Conservation (phyloP, 2,329 filamentous ascomycete genomes). For the Hypomyces rosellus region DNA sequence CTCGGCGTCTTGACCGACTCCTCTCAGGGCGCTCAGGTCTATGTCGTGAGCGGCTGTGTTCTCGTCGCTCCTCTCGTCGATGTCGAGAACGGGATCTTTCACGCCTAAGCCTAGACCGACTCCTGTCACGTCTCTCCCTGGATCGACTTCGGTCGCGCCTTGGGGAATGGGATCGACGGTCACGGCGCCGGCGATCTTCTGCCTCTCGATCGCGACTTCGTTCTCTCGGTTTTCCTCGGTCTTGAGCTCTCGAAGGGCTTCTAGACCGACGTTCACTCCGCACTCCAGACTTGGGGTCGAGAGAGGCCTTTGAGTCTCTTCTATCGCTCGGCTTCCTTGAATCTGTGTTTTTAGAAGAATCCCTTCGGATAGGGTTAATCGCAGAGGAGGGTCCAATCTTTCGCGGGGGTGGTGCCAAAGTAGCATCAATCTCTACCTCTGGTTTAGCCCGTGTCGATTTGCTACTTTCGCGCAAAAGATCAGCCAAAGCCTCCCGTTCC, state of each 20-base stretch:
- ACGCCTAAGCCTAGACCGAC: slow-evolving; percentile 29
- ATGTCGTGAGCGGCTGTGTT: slow-evolving; percentile 29
- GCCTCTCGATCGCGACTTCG: slow-evolving; percentile 22
- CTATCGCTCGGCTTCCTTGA: slow-evolving; percentile 32
- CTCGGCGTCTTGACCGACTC: slow-evolving; percentile 30
- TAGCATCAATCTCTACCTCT: slow-evolving; percentile 51
- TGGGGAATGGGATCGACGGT: slow-evolving; percentile 35
- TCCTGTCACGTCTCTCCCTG: slow-evolving; percentile 30
- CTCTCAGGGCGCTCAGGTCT: slow-evolving; percentile 28
- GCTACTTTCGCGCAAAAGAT: slow-evolving; percentile 54
- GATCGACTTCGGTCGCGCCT: slow-evolving; percentile 29
- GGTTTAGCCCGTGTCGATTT: slow-evolving; percentile 41
- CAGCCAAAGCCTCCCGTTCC: slow-evolving; percentile 52
- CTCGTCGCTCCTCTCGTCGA: slow-evolving; percentile 25
- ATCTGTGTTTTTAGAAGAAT: slow-evolving; percentile 38
- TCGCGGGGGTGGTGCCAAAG: slow-evolving; percentile 49
- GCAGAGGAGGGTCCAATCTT: slow-evolving; percentile 49
- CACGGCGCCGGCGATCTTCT: slow-evolving; percentile 26
- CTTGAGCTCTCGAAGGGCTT: slow-evolving; percentile 25
- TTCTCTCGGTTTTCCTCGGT: slow-evolving; percentile 24
- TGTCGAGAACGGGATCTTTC: slow-evolving; percentile 36
- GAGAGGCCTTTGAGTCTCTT: slow-evolving; percentile 25
- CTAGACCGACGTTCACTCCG: slow-evolving; percentile 26
- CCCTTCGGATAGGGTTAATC: slow-evolving; percentile 48
- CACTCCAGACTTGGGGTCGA: slow-evolving; percentile 20